These are phyloP conservation scores for Coniophora puteana DNA, from an alignment of 1,284 basidiomycete species.

Conservation along the genomic window DNA sequence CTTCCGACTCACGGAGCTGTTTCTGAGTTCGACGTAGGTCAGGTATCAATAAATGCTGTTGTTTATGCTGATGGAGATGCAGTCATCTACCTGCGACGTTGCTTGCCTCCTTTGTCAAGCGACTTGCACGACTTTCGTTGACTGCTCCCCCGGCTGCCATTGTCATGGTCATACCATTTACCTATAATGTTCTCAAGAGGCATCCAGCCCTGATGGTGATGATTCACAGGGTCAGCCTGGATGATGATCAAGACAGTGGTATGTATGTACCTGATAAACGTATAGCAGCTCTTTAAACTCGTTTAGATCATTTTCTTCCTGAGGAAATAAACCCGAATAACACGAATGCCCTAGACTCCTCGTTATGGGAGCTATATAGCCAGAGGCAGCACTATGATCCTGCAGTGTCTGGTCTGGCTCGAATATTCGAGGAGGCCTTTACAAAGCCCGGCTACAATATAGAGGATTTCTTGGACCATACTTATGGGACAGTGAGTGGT, in stretches of 20 bases:
- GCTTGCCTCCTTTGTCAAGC: constrained; percentile 93
- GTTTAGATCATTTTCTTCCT: constrained; percentile 77
- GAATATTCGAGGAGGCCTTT: constrained; percentile 89
- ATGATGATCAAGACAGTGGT: constrained; percentile 35
- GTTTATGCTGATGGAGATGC: constrained; percentile 6
- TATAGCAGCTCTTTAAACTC: constrained; percentile 5
- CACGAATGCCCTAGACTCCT: constrained; percentile 81
- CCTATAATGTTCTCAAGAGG: constrained; percentile 91
- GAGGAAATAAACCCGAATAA: constrained; percentile 72
- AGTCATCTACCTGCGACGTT: constrained; percentile 87
- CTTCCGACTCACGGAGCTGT: constrained; percentile 89
- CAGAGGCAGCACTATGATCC: constrained; percentile 85
- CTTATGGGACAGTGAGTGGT: constrained; percentile 79
- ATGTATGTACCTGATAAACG: constrained; percentile 1
- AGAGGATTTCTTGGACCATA: constrained; percentile 98
- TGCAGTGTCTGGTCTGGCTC: constrained; percentile 78
- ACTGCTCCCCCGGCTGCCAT: constrained; percentile 88
- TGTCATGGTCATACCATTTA: constrained; percentile 88
- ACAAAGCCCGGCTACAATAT: constrained; percentile 87
- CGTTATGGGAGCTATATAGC: constrained; percentile 88
- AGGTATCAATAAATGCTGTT: constrained; percentile 3
- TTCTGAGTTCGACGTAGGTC: constrained; percentile 85
- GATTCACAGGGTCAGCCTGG: constrained; percentile 80
- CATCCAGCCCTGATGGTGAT: constrained; percentile 92
- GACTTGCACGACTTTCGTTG: constrained; percentile 82